Evolutionary conservation across 805 yeast species (phyloP), one percentile per base, ranked within the genome.

Genomic region (Wickerhamiella alocasiicola): DNA sequence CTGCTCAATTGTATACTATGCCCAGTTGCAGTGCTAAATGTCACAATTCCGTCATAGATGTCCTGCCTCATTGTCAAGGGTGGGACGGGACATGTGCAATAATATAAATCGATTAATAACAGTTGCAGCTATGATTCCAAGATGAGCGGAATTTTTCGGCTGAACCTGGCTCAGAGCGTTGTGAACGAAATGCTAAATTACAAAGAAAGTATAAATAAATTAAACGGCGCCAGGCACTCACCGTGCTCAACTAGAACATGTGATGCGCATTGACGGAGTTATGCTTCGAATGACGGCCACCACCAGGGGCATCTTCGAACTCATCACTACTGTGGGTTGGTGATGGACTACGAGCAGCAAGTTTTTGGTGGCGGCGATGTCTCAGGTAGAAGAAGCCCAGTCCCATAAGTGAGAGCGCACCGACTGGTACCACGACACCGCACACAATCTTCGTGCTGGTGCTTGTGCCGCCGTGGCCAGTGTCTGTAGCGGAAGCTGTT

Each of bases 381-480:
- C 41, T 29, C 24, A 37, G 13, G 20, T 21, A 37, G 24, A 27
- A 37, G 17, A 37, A 37, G 4, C 41, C 35, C 12, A 37, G 28
- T 5, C 35, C 41, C 5, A 37, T 13, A 17, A 37, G 4, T 1
- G 41, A 37, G 3, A 37, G 35, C 6, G 41, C 41, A 5, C 41
- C 41, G 17, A 37, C 41, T 3, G 41, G 41, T 6, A 37, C 35
- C 6, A 37, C 41, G 3, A 37, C 41, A 3, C 41, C 41, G 2
- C 21, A 28, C 5, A 35, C 41, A 13, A 37, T 30, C 21, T 37
- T 37, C 17, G 41, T 37, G 35, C 35, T 30, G 17, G 41, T 23
- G 18, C 18, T 19, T 9, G 35, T 30, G 12, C 41, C 41, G 20
- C 38, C 38, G 4, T 18, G 13, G 13, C 19, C 11, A 3, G 31